These are phyloP conservation scores for Paecilomyces sp. DNA, from an alignment of 2,329 filamentous ascomycete species.

Conservation along the genomic window DNA sequence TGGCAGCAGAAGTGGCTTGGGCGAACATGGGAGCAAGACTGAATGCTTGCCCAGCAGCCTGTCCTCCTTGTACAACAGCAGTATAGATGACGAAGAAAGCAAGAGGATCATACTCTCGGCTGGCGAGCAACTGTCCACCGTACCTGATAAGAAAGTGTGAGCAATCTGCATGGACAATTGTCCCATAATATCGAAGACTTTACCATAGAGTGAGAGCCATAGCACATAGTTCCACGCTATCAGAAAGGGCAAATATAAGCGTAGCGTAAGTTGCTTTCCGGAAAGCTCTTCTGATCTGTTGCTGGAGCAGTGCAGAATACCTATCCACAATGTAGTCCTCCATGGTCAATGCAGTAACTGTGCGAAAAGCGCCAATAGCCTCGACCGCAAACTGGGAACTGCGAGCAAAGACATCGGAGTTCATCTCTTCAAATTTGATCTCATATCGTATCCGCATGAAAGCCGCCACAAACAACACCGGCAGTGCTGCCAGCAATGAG, in stretches of 20 bases:
- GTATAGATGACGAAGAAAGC: constrained; percentile 57
- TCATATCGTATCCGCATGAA: constrained; percentile 56
- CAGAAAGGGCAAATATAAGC: constrained; percentile 61
- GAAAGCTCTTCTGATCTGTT: constrained; percentile 55
- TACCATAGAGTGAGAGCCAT: constrained; percentile 58
- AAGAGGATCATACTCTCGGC: constrained; percentile 39
- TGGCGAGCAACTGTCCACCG: constrained; percentile 52
- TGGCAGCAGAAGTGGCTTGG: constrained; percentile 30
- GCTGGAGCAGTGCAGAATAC: constrained; percentile 52
- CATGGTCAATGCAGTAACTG: constrained; percentile 62
- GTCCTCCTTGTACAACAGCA: constrained; percentile 60
- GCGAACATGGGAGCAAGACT: constrained; percentile 54
- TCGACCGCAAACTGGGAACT: constrained; percentile 71
- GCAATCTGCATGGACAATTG: background rate
- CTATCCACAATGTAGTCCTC: constrained; percentile 58
- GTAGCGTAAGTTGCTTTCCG: constrained; percentile 56
- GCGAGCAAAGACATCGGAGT: constrained; percentile 59
- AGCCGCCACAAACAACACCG: constrained; percentile 43
- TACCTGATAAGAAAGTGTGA: constrained; percentile 49
- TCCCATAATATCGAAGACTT: background rate
- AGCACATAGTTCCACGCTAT: constrained; percentile 57
- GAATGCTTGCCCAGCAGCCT: constrained; percentile 61
- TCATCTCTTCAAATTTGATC: constrained; percentile 61
- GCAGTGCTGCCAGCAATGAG: constrained; percentile 52
- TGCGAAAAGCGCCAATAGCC: constrained; percentile 66